phyloP scores from a whole-genome alignment of 371 early-diverging fungal genomes.

The Mucor mucedo region DNA sequence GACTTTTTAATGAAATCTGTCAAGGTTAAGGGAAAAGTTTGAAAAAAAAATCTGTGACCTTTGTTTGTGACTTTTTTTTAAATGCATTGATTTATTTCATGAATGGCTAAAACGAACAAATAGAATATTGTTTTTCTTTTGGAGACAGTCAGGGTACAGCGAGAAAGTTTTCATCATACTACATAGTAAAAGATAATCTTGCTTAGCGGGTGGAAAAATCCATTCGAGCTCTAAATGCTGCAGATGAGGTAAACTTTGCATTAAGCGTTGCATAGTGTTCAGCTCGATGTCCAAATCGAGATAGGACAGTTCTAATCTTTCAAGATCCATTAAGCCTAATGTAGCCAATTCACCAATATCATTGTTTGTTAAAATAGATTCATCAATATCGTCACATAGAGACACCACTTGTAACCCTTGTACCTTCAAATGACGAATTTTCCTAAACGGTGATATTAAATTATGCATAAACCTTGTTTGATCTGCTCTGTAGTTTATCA shows the following conservation, averaged over 20 bases:
- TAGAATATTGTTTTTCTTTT: conserved; percentile 8
- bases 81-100: neutral
- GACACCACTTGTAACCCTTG: conserved; percentile 27
- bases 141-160: conserved; percentile 5
- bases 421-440: conserved; percentile 21
- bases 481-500: conserved; percentile 29
- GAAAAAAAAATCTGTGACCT: conserved; percentile 3
- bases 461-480: conserved; percentile 15
- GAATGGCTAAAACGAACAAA: neutral
- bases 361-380: conserved; percentile 27
- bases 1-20: neutral
- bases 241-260: conserved; percentile 23
- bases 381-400: conserved; percentile 36
- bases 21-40: conserved; percentile 1
- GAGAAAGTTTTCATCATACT: neutral
- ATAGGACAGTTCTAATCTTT: conserved; percentile 22
- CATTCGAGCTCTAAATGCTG: conserved; percentile 22
- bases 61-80: neutral
- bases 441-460: conserved; percentile 25
- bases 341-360: conserved; percentile 25
- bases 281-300: conserved; percentile 21
- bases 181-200: conserved; percentile 9
- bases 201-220: conserved; percentile 30
- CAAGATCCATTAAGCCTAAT: conserved; percentile 11
- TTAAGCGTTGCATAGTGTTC: conserved; percentile 8